These are phyloP conservation scores for Bjerkandera adusta DNA, from an alignment of 1,284 basidiomycete genomes.

Conservation along the genomic window DNA sequence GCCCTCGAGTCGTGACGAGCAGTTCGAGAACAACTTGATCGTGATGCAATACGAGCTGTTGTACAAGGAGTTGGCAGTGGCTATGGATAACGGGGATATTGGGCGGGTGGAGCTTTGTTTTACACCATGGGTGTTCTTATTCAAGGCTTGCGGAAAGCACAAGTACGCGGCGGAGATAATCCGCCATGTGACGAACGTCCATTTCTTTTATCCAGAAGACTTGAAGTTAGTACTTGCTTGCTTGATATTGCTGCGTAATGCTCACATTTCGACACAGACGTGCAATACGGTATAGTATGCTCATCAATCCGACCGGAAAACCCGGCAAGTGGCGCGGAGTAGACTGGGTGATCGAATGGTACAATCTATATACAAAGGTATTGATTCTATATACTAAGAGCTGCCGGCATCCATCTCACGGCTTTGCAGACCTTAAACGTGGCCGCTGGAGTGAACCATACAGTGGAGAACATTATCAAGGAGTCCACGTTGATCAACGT, in stretches of 20 bases:
- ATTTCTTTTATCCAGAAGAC: constrained; percentile 17
- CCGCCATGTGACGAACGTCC: constrained; percentile 18
- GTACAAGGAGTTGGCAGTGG: constrained; percentile 28
- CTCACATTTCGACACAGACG: constrained; percentile 14
- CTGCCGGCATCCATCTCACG: neutral
- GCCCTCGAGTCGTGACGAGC: constrained; percentile 15
- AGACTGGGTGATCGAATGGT: constrained; percentile 31
- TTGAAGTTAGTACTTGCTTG: constrained; percentile 13
- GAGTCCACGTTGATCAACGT: constrained; percentile 32
- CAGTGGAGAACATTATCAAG: constrained; percentile 26
- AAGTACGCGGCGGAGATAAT: constrained; percentile 30
- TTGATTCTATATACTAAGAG: neutral
- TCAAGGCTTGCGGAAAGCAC: constrained; percentile 26
- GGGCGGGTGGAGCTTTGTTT: constrained; percentile 29
- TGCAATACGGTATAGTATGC: constrained; percentile 27
- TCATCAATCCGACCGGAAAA: constrained; percentile 28
- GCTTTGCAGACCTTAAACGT: constrained; percentile 1
- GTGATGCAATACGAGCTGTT: constrained; percentile 25
- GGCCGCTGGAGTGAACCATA: constrained; percentile 25
- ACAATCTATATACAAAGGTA: constrained; percentile 32
- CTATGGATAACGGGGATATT: constrained; percentile 32
- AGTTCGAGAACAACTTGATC: constrained; percentile 21
- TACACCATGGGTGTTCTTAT: constrained; percentile 27
- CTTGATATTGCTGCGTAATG: neutral
- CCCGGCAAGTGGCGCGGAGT: constrained; percentile 23